These are phyloP conservation scores for Huiozyma sinensis DNA, from an alignment of 805 yeast species.

Conservation along the genomic window DNA sequence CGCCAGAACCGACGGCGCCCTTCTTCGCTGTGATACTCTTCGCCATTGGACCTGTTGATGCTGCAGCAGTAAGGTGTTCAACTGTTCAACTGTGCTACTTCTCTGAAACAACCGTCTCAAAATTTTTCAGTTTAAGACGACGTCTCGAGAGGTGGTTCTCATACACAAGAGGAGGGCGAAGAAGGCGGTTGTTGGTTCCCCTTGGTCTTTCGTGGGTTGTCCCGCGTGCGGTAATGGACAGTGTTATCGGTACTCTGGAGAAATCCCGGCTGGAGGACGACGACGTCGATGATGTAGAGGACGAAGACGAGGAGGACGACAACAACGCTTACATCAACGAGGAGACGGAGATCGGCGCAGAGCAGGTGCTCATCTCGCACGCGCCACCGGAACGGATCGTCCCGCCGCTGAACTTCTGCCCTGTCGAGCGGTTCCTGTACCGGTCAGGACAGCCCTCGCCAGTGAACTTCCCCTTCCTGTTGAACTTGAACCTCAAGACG, in stretches of 20 bases:
- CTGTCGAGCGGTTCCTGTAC: constrained; percentile 80
- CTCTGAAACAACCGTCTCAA: too few species aligned
- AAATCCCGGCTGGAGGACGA: constrained; percentile 2
- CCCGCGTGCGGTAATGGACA: background rate
- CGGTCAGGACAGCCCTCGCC: constrained; percentile 92
- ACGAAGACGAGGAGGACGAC: constrained; percentile 23
- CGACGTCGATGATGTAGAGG: constrained; percentile 11
- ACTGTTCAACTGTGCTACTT: too few species aligned
- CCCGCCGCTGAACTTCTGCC: constrained; percentile 92
- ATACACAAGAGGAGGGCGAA: too few species aligned
- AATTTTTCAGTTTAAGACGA: too few species aligned
- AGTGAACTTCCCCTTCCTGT: constrained; percentile 79
- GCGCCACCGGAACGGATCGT: constrained; percentile 63
- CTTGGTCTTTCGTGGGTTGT: too few species aligned
- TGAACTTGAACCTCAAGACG: constrained; percentile 61
- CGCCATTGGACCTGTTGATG: too few species aligned
- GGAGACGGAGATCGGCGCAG: constrained; percentile 24
- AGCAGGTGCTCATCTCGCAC: constrained; percentile 28
- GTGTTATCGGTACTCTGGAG: background rate
- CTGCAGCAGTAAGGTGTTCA: too few species aligned
- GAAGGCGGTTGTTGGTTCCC: too few species aligned
- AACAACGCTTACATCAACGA: constrained; percentile 23
- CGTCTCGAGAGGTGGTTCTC: too few species aligned
- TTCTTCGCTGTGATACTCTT: too few species aligned
- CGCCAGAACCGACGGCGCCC: too few species aligned